These are phyloP conservation scores for Podaxis pistillaris DNA, from an alignment of 768 basidiomycete genomes.

Conservation along the genomic window DNA sequence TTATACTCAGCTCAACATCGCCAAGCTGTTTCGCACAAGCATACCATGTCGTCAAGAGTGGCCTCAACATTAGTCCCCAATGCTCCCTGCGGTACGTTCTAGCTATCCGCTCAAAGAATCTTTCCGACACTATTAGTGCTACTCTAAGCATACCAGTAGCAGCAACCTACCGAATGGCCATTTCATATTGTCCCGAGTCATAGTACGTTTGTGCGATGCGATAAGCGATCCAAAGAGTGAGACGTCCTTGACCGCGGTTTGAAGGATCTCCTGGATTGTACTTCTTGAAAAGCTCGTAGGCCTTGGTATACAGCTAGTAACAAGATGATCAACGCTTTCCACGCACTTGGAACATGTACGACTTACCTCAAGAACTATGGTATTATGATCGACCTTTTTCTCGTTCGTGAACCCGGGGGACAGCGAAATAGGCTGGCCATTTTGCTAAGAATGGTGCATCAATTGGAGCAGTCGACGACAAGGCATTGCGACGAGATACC, in stretches of 20 bases:
- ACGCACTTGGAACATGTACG: neutral
- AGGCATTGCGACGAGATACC: constrained; percentile 29
- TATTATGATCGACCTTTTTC: constrained; percentile 87
- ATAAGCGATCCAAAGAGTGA: constrained; percentile 89
- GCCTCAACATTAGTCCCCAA: constrained; percentile 73
- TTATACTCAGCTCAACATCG: constrained; percentile 74
- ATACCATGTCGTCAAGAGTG: constrained; percentile 80
- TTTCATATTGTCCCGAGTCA: constrained; percentile 76
- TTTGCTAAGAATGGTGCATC: constrained; percentile 18
- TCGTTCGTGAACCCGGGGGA: constrained; percentile 85
- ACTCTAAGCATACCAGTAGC: neutral
- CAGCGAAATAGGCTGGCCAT: constrained; percentile 23
- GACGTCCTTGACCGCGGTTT: constrained; percentile 62
- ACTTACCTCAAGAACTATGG: constrained; percentile 77
- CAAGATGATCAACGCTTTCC: constrained; percentile 1
- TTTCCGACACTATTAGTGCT: constrained; percentile 28
- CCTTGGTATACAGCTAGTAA: constrained; percentile 82
- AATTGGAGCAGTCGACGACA: constrained; percentile 1
- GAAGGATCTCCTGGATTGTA: constrained; percentile 40
- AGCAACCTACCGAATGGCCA: constrained; percentile 75
- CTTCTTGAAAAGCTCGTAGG: constrained; percentile 92
- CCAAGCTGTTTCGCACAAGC: constrained; percentile 76
- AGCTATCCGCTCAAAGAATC: constrained; percentile 92
- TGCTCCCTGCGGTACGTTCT: constrained; percentile 84
- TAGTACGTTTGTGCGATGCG: constrained; percentile 88